Evolutionary conservation across 352 stramenopile species (phyloP).

Genomic region (Pythium phragmitis): DNA sequence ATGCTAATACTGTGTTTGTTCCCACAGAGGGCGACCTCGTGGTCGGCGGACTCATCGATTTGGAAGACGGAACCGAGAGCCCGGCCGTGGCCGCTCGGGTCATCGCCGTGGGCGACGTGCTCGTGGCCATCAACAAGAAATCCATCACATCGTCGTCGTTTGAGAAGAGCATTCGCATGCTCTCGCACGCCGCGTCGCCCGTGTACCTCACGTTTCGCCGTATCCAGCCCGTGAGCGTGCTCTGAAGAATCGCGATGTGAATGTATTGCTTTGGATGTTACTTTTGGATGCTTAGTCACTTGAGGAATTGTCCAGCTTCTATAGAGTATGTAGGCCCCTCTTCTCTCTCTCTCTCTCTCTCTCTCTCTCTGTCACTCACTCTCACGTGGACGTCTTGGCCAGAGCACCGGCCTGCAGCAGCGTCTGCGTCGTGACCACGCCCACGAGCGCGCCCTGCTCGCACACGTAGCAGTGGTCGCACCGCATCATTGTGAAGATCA

Average conservation of each 20-base stretch:
- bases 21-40: slow-evolving; percentile 69
- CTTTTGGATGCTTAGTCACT: slow-evolving; percentile 7
- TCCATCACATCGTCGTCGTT: slow-evolving; percentile 84
- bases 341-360: neutral
- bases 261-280: slow-evolving; percentile 15
- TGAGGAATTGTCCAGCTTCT: neutral
- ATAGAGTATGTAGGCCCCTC: neutral
- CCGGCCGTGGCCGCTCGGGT: slow-evolving; percentile 72
- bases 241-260: slow-evolving; percentile 34
- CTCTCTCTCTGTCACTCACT: neutral
- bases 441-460: slow-evolving; percentile 76
- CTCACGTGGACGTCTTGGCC: neutral
- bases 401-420: slow-evolving; percentile 48
- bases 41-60: slow-evolving; percentile 80
- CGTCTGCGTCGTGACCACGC: slow-evolving; percentile 81
- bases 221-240: slow-evolving; percentile 54
- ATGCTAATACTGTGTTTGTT: neutral
- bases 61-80: slow-evolving; percentile 80
- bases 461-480: slow-evolving; percentile 89
- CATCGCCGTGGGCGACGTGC: slow-evolving; percentile 72
- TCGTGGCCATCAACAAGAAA: slow-evolving; percentile 89
- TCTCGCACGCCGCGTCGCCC: slow-evolving; percentile 71
- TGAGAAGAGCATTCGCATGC: slow-evolving; percentile 85
- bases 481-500: slow-evolving; percentile 91
- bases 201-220: slow-evolving; percentile 85